phyloP scores from a whole-genome alignment of 192 early-diverging fungal genomes.

The Gonapodya sp. region DNA sequence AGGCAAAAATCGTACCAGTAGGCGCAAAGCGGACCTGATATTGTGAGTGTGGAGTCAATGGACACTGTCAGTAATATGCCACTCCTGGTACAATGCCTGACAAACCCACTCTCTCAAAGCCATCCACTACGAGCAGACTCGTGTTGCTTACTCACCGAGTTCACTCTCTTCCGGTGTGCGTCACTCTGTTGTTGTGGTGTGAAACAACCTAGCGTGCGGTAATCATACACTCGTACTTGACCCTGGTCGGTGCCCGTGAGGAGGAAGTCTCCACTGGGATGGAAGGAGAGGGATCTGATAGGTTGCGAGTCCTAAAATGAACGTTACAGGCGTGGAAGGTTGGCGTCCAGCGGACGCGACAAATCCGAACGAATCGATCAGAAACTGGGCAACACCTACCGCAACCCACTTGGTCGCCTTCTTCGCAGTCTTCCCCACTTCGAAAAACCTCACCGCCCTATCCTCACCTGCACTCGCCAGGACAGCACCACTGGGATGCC shows the following conservation, averaged over 20 bases:
- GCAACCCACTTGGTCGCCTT: constrained; percentile 73
- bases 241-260: constrained; percentile 66
- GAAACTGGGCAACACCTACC: constrained; percentile 22
- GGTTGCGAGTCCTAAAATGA: constrained; percentile 57
- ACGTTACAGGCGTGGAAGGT: neutral
- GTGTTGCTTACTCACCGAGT: neutral
- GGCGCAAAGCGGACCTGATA: neutral
- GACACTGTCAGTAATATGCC: no score
- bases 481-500: constrained; percentile 87
- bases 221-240: constrained; percentile 75
- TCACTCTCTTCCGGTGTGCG: constrained; percentile 18
- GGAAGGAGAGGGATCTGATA: constrained; percentile 75
- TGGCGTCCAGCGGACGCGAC: neutral
- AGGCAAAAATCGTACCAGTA: constrained; percentile 20
- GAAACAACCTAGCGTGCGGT: constrained; percentile 75
- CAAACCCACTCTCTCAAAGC: neutral
- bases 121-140: neutral
- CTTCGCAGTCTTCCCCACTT: constrained; percentile 74
- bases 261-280: constrained; percentile 86
- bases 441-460: constrained; percentile 78
- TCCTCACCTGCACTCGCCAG: constrained; percentile 82
- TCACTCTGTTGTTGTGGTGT: constrained; percentile 40
- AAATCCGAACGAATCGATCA: neutral
- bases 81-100: neutral
- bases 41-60: no score